Evolutionary conservation across 192 early-diverging fungal genomes (phyloP).

Genomic region (Phycomyces blakesleeanus): DNA sequence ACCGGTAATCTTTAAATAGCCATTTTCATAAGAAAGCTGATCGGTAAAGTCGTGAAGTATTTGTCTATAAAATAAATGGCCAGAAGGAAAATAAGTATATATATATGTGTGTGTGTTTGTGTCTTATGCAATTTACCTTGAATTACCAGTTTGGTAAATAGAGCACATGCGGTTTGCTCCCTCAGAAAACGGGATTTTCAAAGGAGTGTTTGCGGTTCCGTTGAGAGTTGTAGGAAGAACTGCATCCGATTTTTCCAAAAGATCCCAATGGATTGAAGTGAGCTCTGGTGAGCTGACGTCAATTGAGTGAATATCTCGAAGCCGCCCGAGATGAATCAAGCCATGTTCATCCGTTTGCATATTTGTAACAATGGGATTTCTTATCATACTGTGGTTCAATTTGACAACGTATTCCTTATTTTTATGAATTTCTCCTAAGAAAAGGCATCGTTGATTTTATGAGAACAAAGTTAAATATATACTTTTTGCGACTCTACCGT

Average conservation of each 20-base stretch:
- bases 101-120: not conserved
- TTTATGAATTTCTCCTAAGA: conserved; percentile 35
- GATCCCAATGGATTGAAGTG: not conserved
- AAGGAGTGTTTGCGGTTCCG: conserved; percentile 11
- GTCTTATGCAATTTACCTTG: not conserved
- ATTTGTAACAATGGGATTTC: not conserved
- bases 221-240: conserved; percentile 16
- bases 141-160: conserved; percentile 5
- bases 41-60: not conserved
- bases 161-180: conserved; percentile 2
- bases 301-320: conserved; percentile 14
- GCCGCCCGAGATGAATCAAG: conserved; percentile 30
- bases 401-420: conserved; percentile 19
- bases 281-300: not conserved
- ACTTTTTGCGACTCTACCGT: too few relatives aligned
- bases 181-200: conserved; percentile 17
- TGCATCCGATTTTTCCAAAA: not conserved
- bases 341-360: conserved; percentile 39
- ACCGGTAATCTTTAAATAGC: conserved; percentile 4
- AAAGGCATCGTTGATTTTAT: too few relatives aligned
- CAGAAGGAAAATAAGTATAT: not conserved
- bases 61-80: conserved; percentile 1
- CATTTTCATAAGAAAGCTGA: not conserved
- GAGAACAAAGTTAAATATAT: not conserved
- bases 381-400: conserved; percentile 25